Evolutionary conservation across 2,329 filamentous ascomycete species (phyloP), one percentile per base, ranked within the genome.

Genomic region (Penicillium sp.): DNA sequence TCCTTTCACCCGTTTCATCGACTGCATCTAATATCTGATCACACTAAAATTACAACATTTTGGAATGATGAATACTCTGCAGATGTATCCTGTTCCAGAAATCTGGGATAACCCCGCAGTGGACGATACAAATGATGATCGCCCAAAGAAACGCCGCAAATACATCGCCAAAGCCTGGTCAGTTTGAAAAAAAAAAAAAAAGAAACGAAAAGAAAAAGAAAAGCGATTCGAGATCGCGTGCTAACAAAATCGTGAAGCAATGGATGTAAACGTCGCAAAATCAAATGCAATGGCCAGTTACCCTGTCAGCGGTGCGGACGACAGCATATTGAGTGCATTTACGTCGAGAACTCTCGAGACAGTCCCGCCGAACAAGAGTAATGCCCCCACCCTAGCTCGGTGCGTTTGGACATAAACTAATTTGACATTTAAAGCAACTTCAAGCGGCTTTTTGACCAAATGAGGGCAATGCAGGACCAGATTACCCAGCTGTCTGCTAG

Each of bases 401-500:
- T 33, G 17, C 6, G 3, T 19, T 13, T 21, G 19, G 41, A 35
- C 35, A 49, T 45, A 19, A 21, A 57, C 47, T 21, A 29, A 58
- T 33, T 7, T 12, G 9, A 6, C 10, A 1, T 4, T 12, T 5
- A 29, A 70, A 70, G 68, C 17, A 59, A 69, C 19, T 64, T 73
- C 10, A 65, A 69, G 33, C 65, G 55, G 27, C 60, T 74, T 1
- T 67, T 71, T 33, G 63, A 66, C 1, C 70, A 73, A 50, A 72
- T 74, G 66, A 64, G 49, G 21, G 63, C 63, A 2, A 73, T 74
- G 70, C 70, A 74, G 47, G 88, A 93, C 54, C 91, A 96, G 73
- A 89, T 97, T 66, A 85, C 89, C 48, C 82, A 83, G 59, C 82
- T 97, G 42, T 89, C 87, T 67, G 84, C 86, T 56, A 89, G 84